phyloP scores from a whole-genome alignment of 2,329 filamentous ascomycete genomes.

The Alternaria sp. region DNA sequence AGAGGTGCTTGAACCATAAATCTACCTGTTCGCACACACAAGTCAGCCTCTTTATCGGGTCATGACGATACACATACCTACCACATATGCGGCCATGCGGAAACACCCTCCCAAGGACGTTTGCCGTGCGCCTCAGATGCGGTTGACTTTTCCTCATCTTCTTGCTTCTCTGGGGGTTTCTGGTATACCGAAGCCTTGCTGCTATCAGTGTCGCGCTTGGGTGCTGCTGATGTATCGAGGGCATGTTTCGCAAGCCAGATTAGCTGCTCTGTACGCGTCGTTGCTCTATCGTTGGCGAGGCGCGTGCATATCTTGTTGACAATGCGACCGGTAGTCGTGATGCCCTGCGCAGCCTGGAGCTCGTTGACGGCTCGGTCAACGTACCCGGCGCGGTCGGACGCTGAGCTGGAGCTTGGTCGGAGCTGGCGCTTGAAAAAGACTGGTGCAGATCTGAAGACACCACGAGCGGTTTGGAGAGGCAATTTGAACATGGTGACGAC shows the following conservation, averaged over 20 bases:
- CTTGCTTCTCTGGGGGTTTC: not conserved
- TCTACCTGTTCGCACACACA: not conserved
- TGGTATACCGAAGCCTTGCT: not conserved
- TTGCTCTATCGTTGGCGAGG: conserved; percentile 6
- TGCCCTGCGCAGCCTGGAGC: not conserved
- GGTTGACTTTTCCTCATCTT: not conserved
- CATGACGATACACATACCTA: not conserved
- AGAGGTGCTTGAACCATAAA: not conserved
- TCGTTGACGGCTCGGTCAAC: not conserved
- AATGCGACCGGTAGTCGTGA: conserved; percentile 7
- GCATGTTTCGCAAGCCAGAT: conserved; percentile 24
- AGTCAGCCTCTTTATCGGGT: not conserved
- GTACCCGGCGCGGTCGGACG: not conserved
- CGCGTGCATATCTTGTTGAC: conserved; percentile 3
- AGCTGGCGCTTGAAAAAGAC: not conserved
- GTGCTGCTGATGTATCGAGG: conserved; percentile 3
- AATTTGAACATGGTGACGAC: conserved; percentile 3
- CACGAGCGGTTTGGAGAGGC: not conserved
- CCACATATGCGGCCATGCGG: conserved; percentile 32
- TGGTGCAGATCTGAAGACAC: not conserved
- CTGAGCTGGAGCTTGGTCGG: not conserved
- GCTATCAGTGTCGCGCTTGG: not conserved
- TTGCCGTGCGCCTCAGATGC: not conserved
- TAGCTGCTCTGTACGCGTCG: conserved; percentile 14
- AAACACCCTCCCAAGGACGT: conserved; percentile 5